Conservation (phyloP, 257 asterid genomes). For the Lithospermum erythrorhizon region DNA sequence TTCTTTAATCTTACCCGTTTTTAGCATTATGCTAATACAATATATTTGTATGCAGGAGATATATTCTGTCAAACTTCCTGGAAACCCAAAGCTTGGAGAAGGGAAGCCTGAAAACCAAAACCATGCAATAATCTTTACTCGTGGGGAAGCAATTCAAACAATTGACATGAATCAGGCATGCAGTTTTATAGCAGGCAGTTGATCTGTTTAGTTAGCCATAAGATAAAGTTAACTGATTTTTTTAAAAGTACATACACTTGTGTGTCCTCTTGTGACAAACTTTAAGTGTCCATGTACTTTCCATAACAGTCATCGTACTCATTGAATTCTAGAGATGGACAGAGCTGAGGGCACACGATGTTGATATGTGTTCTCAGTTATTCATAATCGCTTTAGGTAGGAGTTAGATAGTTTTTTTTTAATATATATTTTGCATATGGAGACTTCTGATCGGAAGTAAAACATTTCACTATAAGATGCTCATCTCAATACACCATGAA, state of each 20-base stretch:
- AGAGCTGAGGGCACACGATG: not conserved
- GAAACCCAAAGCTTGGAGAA: conserved; percentile 98
- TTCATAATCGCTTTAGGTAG: no score
- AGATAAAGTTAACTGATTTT: not conserved
- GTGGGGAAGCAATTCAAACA: conserved; percentile 97
- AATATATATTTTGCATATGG: no score
- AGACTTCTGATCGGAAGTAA: not conserved
- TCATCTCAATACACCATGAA: not conserved
- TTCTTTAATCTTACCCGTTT: not conserved
- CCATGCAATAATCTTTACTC: conserved; percentile 87
- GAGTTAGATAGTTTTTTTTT: no score
- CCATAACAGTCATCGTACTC: no score
- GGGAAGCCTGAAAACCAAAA: conserved; percentile 98
- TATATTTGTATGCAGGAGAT: conserved; percentile 45
- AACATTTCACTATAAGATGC: not conserved
- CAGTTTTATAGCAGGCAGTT: not conserved
- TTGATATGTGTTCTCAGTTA: not conserved
- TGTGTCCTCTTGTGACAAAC: no score
- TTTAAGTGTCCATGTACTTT: no score
- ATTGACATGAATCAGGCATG: conserved; percentile 96
- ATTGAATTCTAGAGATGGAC: no score
- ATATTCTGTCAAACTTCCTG: conserved; percentile 92
- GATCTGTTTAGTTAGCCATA: not conserved
- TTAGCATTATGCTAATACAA: not conserved
- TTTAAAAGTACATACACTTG: no score